Evolutionary conservation across 2,329 filamentous ascomycete genomes (phyloP).

Genomic region (Colletotrichum sp.): DNA sequence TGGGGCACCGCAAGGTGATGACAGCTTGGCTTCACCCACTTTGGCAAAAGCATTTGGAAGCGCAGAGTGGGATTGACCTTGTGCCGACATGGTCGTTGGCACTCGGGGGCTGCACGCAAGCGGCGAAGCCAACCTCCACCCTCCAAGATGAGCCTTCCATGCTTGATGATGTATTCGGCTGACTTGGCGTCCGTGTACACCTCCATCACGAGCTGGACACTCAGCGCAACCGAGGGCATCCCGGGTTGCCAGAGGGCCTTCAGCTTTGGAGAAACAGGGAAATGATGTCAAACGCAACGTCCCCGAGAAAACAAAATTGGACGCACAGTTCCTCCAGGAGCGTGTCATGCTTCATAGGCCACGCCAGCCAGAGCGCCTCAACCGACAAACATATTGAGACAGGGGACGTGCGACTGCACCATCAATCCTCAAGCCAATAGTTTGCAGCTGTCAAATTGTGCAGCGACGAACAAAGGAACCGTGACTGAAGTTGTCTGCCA

Average conservation of each 20-base stretch:
- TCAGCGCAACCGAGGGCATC: not conserved
- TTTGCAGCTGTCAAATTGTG: slow-evolving; percentile 2
- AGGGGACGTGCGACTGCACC: slow-evolving; percentile 3
- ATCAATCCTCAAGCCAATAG: not conserved
- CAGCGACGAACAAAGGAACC: not conserved
- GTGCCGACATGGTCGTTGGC: slow-evolving; percentile 6
- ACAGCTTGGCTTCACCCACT: slow-evolving; percentile 12
- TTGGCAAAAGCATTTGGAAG: not conserved
- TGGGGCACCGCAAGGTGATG: not conserved
- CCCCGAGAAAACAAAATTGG: not conserved
- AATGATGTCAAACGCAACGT: not conserved
- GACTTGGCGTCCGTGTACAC: slow-evolving; percentile 12
- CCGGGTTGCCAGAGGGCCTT: not conserved
- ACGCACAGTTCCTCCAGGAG: not conserved
- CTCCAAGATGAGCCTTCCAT: not conserved
- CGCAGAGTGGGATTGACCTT: slow-evolving; percentile 3
- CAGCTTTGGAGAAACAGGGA: not conserved
- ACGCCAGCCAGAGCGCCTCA: not conserved
- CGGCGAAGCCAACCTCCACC: slow-evolving; percentile 10
- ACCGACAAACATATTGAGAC: not conserved
- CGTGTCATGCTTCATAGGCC: not conserved
- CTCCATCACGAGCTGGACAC: not conserved
- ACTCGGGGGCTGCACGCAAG: not conserved
- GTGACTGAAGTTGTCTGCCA: not conserved
- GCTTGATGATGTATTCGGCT: slow-evolving; percentile 8